A percentile compares a stretch with the other conserved stretches of the same genome.
These are phyloP conservation scores for Ulmus americana DNA, from an alignment of 331 rosid species.

Conservation along the genomic window DNA sequence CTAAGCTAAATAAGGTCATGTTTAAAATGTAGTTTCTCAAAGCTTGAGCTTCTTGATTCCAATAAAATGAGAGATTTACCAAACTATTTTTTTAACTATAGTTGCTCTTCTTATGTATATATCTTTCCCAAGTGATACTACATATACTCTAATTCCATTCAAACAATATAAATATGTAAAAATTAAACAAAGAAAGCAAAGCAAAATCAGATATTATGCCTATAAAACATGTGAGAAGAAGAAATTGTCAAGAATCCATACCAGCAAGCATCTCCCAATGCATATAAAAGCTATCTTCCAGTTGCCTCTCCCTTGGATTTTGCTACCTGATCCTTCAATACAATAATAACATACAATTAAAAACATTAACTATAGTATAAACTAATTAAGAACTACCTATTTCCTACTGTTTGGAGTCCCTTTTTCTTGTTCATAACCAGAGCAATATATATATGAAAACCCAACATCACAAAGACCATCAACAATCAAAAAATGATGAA, in stretches of 20 bases:
- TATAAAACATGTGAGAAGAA: not conserved
- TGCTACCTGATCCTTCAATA: not conserved
- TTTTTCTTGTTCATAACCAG: not conserved
- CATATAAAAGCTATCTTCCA: not conserved
- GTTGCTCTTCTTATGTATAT: not conserved
- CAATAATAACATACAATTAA: not conserved
- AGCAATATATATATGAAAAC: not conserved
- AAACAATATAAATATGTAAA: not conserved
- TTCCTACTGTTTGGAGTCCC: not conserved
- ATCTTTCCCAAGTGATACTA: not conserved
- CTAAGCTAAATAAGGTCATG: not conserved
- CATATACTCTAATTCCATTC: not conserved
- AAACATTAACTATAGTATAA: not conserved
- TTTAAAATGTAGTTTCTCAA: not conserved
- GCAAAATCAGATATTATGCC: not conserved
- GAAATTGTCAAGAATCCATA: not conserved
- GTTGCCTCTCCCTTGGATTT: not conserved
- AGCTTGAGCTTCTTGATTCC: slow-evolving; percentile 2
- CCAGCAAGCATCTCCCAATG: not conserved
- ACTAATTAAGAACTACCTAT: not conserved
- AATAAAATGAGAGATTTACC: not conserved
- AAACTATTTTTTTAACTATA: not conserved
- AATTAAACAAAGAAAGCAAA: not conserved
- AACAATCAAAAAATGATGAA: not conserved
- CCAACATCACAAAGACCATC: not conserved